Evolutionary conservation across 768 basidiomycete genomes (phyloP), one percentile per base, ranked within the genome.

Genomic region (Dioszegia hungarica): DNA sequence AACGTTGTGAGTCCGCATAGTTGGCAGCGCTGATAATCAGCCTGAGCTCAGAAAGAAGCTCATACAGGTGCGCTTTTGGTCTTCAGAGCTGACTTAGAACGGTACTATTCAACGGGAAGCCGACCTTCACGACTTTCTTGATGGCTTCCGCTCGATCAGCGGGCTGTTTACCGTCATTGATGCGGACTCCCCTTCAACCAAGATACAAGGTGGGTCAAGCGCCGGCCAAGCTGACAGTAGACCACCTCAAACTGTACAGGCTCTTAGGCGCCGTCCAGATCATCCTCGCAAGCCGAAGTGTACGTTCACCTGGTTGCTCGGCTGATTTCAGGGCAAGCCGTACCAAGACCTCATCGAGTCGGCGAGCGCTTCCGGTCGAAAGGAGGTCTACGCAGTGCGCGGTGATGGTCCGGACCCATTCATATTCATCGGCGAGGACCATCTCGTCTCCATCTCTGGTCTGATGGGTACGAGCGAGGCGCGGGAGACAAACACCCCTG

Each of bases 1-100:
- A 58, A 69, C 41, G 51, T 62, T 14, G 67, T 69, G 41, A 59
- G 67, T 62, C 43, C n/a, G 10, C 19, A 43, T 28, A 20, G 12
- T 40, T 25, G 19, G 8, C 24, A 43, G n/a, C 17, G 25, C 57
- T 53, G 29, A 55, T 25, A 34, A 9, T 20, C 31, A 52, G 57
- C 33, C 51, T 6, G 47, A 33, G 3, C 39, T 38, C 15, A 56
- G 49, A n/a, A 62, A 56, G n/a, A 43, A 40, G 40, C 52, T 59
- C n/a, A 52, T 34, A 36, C 27, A 25, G 25, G 61, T 62, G 19
- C 36, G 2, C 28, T 0, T 24, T 14, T 5, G 10, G 3, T 22
- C n/a, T n/a, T 38, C 24, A 2, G 3, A 22, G 49, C 49, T 51
- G 25, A 51, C 17, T n/a, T 37, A 59, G 33, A 15, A 11, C 56